These are phyloP conservation scores for Kitagawia praeruptora DNA, from an alignment of 129 eudicot genomes.

Conservation along the genomic window DNA sequence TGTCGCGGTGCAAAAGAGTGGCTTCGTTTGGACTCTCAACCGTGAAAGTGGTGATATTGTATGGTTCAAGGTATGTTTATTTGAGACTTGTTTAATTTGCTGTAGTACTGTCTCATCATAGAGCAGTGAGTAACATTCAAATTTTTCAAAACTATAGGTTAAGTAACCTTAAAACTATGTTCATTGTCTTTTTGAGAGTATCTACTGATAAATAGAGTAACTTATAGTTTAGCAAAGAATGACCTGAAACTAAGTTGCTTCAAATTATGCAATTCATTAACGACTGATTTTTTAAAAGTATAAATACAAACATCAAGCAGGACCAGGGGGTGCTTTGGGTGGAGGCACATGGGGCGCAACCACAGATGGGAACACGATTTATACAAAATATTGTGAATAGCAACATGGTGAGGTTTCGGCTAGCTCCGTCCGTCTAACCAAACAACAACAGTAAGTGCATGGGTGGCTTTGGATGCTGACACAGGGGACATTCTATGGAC, in stretches of 20 bases:
- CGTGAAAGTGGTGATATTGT: constrained; percentile 41
- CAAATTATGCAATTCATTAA: too few relatives aligned
- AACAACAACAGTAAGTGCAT: constrained; percentile 51
- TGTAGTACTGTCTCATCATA: too few relatives aligned
- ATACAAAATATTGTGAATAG: constrained; percentile 64
- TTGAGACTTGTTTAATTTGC: neutral
- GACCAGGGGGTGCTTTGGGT: constrained; percentile 57
- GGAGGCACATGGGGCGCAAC: constrained; percentile 80
- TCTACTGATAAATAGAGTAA: too few relatives aligned
- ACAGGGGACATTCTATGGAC: constrained; percentile 61
- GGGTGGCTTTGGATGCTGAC: constrained; percentile 66
- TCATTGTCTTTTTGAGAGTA: too few relatives aligned
- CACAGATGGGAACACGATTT: constrained; percentile 45
- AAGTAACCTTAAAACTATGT: too few relatives aligned
- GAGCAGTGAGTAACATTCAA: too few relatives aligned
- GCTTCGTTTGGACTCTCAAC: constrained; percentile 57
- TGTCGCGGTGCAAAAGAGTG: constrained; percentile 61
- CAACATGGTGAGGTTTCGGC: constrained; percentile 24
- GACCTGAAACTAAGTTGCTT: too few relatives aligned
- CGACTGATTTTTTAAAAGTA: too few relatives aligned
- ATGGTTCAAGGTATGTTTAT: constrained; percentile 44
- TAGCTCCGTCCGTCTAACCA: constrained; percentile 52
- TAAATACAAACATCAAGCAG: constrained; percentile 44
- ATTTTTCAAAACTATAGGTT: too few relatives aligned
- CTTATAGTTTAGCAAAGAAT: too few relatives aligned